phyloP scores from a whole-genome alignment of 1,284 basidiomycete species.

The Ustilago loliicola region DNA sequence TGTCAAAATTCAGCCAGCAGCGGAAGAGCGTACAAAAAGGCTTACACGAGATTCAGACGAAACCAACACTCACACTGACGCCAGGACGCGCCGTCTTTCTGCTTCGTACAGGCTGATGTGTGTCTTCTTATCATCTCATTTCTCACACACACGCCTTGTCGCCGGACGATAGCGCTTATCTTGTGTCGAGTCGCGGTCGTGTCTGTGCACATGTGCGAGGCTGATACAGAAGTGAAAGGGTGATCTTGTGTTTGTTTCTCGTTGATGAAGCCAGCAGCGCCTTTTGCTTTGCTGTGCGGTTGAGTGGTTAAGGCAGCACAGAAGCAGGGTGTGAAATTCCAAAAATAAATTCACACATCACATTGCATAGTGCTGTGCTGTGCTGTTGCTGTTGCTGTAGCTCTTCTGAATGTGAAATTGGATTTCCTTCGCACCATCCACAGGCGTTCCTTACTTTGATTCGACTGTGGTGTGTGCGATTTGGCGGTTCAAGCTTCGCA shows the following conservation, averaged over 20 bases:
- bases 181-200: not conserved
- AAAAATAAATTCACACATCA: not conserved
- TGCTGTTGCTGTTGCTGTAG: not conserved
- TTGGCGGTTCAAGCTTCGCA: too few species aligned
- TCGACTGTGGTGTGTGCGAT: too few species aligned
- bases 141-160: not conserved
- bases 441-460: not conserved
- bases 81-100: not conserved
- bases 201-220: conserved; percentile 1
- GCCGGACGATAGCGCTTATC: not conserved
- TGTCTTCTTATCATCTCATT: not conserved
- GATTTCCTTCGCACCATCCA: too few species aligned
- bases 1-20: too few species aligned
- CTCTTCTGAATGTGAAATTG: too few species aligned
- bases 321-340: not conserved
- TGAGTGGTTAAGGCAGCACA: not conserved
- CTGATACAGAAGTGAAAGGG: not conserved
- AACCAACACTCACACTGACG: too few species aligned
- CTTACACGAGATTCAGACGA: too few species aligned
- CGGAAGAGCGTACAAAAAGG: too few species aligned
- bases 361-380: not conserved
- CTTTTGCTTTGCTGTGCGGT: not conserved
- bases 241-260: not conserved
- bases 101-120: not conserved
- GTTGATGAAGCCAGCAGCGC: not conserved